These are phyloP conservation scores for Amanita molliuscula DNA, from an alignment of 768 basidiomycete genomes.

Conservation along the genomic window DNA sequence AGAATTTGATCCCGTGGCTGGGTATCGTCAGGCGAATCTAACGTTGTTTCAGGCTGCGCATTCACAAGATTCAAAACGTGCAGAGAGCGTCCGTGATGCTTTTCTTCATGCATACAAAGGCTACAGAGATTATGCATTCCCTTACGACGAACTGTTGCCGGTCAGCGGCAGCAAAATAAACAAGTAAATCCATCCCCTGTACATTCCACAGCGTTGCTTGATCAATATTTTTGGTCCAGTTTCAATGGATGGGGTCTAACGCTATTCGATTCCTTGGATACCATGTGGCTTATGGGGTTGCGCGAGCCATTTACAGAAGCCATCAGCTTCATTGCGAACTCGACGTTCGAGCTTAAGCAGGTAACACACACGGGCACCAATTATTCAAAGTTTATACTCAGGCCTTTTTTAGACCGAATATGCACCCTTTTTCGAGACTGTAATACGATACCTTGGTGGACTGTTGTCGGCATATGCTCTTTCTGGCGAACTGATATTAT, in stretches of 20 bases:
- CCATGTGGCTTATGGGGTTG: constrained; percentile 74
- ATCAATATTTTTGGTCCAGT: constrained; percentile 20
- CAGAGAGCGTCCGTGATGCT: constrained; percentile 42
- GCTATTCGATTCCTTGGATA: constrained; percentile 71
- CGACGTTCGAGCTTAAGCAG: constrained; percentile 31
- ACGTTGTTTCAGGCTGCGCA: neutral
- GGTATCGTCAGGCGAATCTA: neutral
- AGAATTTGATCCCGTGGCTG: neutral
- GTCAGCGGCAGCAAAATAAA: constrained; percentile 35
- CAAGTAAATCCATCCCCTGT: constrained; percentile 33
- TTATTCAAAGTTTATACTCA: constrained; percentile 1
- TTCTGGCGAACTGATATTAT: constrained; percentile 50
- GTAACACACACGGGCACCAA: constrained; percentile 17
- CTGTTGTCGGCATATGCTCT: constrained; percentile 73
- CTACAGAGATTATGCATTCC: constrained; percentile 40
- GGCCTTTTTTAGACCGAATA: constrained; percentile 15
- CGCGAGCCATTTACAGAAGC: constrained; percentile 53
- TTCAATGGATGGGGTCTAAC: constrained; percentile 73
- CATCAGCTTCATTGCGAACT: constrained; percentile 36
- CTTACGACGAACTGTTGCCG: constrained; percentile 49
- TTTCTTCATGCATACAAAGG: constrained; percentile 53
- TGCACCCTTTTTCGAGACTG: constrained; percentile 66
- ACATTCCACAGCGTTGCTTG: neutral
- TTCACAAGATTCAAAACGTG: constrained; percentile 23
- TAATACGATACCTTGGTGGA: constrained; percentile 80